phyloP scores from a whole-genome alignment of 179 eudicot species.

The Beta corolliflora region DNA sequence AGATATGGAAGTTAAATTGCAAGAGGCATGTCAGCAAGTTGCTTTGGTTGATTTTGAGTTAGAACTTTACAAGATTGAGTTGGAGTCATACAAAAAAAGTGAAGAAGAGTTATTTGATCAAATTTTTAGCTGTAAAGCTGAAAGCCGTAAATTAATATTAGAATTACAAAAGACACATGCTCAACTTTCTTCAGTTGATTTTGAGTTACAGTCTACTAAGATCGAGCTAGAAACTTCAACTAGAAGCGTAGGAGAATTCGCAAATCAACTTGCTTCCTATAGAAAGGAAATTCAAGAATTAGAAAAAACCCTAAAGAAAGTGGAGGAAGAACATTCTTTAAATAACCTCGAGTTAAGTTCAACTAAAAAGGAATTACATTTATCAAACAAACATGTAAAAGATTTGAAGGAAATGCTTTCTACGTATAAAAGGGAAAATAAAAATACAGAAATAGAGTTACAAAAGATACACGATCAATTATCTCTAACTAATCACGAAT shows the following conservation, averaged over 20 bases:
- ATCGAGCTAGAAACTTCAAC: conserved; percentile 1
- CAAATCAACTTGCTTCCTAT: not conserved
- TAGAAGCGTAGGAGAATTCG: conserved; percentile 7
- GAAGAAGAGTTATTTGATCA: no score
- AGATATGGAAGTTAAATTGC: no score
- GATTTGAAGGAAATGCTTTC: no score
- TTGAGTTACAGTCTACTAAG: not conserved
- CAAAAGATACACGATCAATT: conserved; percentile 5
- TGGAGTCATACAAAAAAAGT: no score
- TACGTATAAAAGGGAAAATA: not conserved
- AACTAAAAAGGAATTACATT: conserved; percentile 6
- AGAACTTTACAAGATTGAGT: no score
- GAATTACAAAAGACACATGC: not conserved
- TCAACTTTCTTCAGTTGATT: conserved; percentile 10
- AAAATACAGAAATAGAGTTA: not conserved
- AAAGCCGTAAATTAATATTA: no score
- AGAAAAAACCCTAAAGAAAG: not conserved
- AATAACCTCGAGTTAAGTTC: not conserved
- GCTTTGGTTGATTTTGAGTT: no score
- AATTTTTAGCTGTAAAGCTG: no score
- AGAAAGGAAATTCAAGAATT: conserved; percentile 12
- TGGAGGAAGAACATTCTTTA: conserved; percentile 9
- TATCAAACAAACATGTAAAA: conserved; percentile 5
- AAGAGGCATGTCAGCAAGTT: no score
- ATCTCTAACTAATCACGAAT: not conserved